A percentile compares a stretch with the other conserved stretches of the same genome.
Evolutionary conservation across 352 stramenopile species (phyloP).

Genomic region (Elongisporangium senticosum): DNA sequence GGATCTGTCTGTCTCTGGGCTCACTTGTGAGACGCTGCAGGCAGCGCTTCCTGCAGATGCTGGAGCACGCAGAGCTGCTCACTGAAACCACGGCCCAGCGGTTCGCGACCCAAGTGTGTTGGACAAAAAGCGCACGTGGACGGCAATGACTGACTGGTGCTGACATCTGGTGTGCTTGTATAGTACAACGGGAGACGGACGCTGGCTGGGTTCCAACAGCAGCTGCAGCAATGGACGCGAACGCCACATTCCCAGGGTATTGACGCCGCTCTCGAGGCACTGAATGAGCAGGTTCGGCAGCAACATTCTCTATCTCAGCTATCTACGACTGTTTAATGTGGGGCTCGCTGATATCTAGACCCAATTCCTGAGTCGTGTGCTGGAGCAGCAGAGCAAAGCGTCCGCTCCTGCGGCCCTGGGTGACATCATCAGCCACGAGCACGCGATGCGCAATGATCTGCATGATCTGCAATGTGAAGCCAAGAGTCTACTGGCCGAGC

Average conservation of each 20-base stretch:
- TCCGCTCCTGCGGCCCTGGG: neutral
- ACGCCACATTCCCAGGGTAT: neutral
- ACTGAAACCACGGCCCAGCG: neutral
- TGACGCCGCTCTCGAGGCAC: neutral
- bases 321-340: neutral
- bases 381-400: neutral
- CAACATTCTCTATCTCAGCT: neutral
- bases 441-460: conserved; percentile 6
- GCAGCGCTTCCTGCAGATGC: neutral
- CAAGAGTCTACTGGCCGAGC: conserved; percentile 1
- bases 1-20: neutral
- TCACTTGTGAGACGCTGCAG: neutral
- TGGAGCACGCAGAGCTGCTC: neutral
- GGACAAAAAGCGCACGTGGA: neutral
- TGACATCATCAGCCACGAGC: conserved; percentile 4
- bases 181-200: neutral
- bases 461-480: conserved; percentile 3
- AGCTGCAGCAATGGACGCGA: neutral
- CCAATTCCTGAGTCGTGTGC: neutral
- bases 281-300: neutral
- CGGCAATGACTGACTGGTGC: too few relatives aligned
- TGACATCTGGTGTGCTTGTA: neutral
- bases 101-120: neutral
- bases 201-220: neutral
- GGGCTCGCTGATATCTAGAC: neutral